These are phyloP conservation scores for Nicotiana knightiana DNA, from an alignment of 257 asterid species.

Conservation along the genomic window DNA sequence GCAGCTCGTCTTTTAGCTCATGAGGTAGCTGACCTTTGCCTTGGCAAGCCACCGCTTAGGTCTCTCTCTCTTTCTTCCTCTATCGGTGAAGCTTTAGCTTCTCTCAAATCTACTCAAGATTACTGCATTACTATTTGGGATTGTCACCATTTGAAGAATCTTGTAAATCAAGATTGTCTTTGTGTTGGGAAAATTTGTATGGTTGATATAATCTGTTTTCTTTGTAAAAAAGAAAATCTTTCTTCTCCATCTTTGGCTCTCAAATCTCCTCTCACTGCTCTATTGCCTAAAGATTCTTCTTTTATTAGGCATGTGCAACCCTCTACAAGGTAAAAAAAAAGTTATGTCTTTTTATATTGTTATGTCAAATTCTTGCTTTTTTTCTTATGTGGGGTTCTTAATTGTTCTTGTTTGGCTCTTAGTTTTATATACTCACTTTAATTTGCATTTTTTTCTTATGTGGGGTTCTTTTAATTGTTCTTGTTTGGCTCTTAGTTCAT, in stretches of 20 bases:
- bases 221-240: constrained; percentile 49
- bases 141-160: constrained; percentile 42
- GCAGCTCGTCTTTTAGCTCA: constrained; percentile 49
- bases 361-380: not conserved
- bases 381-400: not conserved
- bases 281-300: constrained; percentile 36
- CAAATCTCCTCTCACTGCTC: constrained; percentile 50
- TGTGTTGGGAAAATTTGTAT: constrained; percentile 76
- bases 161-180: constrained; percentile 23
- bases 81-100: constrained; percentile 53
- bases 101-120: constrained; percentile 45
- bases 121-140: constrained; percentile 63
- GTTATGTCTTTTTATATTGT: not conserved
- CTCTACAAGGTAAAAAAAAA: constrained; percentile 43
- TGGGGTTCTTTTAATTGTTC: not conserved
- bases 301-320: constrained; percentile 61
- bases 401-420: not conserved
- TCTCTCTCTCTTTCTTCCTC: constrained; percentile 59
- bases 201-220: constrained; percentile 71
- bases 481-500: not conserved
- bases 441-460: not conserved
- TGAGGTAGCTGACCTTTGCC: constrained; percentile 85
- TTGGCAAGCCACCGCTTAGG: constrained; percentile 85
- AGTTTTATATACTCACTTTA: too few species aligned
- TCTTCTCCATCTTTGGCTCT: constrained; percentile 51